Percentiles rank a stretch among this genome's conserved stretches.
These are phyloP conservation scores for Neopestalotiopsis clavispora DNA, from an alignment of 2,329 filamentous ascomycete genomes.

Conservation along the genomic window DNA sequence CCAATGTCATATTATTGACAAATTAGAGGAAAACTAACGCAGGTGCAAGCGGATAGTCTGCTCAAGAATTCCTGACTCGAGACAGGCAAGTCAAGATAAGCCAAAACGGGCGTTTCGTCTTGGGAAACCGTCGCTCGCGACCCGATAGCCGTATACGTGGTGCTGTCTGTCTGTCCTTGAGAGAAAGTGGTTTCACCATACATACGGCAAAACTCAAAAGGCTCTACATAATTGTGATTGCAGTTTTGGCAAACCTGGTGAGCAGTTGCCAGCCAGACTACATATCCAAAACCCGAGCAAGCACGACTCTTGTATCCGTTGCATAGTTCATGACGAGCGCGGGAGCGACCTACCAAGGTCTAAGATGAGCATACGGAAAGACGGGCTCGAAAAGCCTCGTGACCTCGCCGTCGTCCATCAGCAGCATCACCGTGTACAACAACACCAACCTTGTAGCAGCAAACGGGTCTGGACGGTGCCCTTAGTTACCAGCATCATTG, in stretches of 20 bases:
- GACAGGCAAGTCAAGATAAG: background rate
- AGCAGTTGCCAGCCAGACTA: background rate
- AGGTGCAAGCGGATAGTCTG: background rate
- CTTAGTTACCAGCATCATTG: background rate
- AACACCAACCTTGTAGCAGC: too few species aligned
- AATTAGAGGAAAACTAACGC: background rate
- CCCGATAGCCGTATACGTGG: background rate
- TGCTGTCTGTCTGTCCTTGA: background rate
- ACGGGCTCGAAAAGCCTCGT: background rate
- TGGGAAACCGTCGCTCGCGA: background rate
- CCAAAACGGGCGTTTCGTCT: background rate
- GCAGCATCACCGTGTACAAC: too few species aligned
- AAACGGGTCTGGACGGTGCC: background rate
- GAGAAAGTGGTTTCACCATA: background rate
- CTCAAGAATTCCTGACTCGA: background rate
- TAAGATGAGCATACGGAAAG: background rate
- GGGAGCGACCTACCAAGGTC: background rate
- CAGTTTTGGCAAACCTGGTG: background rate
- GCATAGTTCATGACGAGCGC: background rate
- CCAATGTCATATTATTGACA: background rate
- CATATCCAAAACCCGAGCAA: too few species aligned
- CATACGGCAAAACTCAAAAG: background rate
- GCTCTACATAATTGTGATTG: background rate
- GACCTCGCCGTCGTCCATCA: background rate
- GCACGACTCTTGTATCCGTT: too few species aligned